Evolutionary conservation across 441 rosid genomes (phyloP).

Genomic region (Erodium trifolium): DNA sequence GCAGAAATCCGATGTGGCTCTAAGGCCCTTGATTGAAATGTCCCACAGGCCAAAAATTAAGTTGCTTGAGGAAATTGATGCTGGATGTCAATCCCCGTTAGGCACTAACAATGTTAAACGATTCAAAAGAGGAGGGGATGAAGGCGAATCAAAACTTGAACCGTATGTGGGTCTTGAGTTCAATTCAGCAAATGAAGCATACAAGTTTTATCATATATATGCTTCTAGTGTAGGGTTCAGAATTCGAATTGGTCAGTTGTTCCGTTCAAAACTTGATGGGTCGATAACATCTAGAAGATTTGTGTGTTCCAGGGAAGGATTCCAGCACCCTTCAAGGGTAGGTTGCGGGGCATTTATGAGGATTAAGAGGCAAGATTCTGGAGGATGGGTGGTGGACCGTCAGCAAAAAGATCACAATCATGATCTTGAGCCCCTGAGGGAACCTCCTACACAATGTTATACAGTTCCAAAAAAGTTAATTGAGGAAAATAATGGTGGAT

Average conservation of each 20-base stretch:
- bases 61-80: slow-evolving; percentile 32
- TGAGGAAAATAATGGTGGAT: slow-evolving; percentile 45
- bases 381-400: slow-evolving; percentile 80
- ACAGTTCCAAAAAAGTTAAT: slow-evolving; percentile 46
- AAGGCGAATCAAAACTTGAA: slow-evolving; percentile 33
- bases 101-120: slow-evolving; percentile 41
- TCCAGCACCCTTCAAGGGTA: slow-evolving; percentile 82
- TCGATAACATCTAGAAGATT: slow-evolving; percentile 75
- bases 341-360: slow-evolving; percentile 94
- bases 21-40: slow-evolving; percentile 32
- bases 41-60: slow-evolving; percentile 43
- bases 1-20: slow-evolving; percentile 28
- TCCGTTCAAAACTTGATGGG: slow-evolving; percentile 74
- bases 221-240: slow-evolving; percentile 63
- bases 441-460: slow-evolving; percentile 25
- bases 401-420: slow-evolving; percentile 70
- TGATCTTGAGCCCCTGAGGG: slow-evolving; percentile 37
- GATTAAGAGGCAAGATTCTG: slow-evolving; percentile 68
- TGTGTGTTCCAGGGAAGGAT: slow-evolving; percentile 92
- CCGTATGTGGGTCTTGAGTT: slow-evolving; percentile 60
- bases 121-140: slow-evolving; percentile 40
- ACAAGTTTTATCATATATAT: slow-evolving; percentile 52
- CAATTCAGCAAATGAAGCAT: slow-evolving; percentile 63
- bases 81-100: slow-evolving; percentile 19
- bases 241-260: slow-evolving; percentile 76